Percentiles rank a stretch among this genome's conserved stretches.
Evolutionary conservation across 306 rosid genomes (phyloP).

Genomic region (Chamaecrista fasciculata): DNA sequence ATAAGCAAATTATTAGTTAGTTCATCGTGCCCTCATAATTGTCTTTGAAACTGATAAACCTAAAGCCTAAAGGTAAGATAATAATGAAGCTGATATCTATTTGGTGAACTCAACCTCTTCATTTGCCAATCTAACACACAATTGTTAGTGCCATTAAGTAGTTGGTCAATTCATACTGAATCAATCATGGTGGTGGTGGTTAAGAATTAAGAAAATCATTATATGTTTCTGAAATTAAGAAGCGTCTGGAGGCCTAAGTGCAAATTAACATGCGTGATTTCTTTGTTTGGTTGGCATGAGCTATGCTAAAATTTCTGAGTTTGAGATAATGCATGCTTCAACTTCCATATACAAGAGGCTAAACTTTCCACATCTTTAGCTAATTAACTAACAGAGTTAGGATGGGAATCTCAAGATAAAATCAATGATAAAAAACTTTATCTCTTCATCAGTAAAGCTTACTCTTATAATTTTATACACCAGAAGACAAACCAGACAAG

Average conservation of each 20-base stretch:
- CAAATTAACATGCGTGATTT: neutral
- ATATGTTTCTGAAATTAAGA: constrained; percentile 21
- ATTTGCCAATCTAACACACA: constrained; percentile 31
- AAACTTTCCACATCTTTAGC: neutral
- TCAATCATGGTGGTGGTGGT: constrained; percentile 42
- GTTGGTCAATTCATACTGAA: constrained; percentile 19
- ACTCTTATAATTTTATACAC: neutral
- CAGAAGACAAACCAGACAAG: neutral
- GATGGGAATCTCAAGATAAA: neutral
- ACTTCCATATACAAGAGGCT: neutral
- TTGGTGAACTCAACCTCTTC: constrained; percentile 23
- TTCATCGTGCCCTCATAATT: constrained; percentile 1
- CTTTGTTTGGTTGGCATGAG: neutral
- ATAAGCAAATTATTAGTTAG: neutral
- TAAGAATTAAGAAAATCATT: constrained; percentile 37
- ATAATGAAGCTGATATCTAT: constrained; percentile 17
- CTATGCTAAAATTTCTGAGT: neutral
- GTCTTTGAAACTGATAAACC: constrained; percentile 7
- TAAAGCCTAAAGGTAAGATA: constrained; percentile 4
- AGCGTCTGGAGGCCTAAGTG: constrained; percentile 12
- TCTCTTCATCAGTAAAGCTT: neutral
- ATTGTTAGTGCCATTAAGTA: constrained; percentile 23
- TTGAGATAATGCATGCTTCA: neutral
- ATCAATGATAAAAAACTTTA: too few relatives aligned
- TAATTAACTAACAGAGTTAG: neutral